phyloP scores from a whole-genome alignment of 345 rosid species.

The Iberis pinnata region DNA sequence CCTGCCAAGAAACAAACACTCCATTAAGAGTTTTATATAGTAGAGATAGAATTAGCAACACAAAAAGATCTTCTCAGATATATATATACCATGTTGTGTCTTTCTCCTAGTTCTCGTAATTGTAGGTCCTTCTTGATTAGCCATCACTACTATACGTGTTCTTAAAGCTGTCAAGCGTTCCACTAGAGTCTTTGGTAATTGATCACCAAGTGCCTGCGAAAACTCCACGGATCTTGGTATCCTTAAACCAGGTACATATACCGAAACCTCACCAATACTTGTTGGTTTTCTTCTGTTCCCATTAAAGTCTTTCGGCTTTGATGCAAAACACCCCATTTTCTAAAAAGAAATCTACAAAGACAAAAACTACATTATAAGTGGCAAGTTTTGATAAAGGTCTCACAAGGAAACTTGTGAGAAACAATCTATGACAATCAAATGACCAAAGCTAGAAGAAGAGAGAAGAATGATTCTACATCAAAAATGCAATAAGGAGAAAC shows the following conservation, averaged over 20 bases:
- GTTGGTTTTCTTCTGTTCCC: constrained; percentile 80
- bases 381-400: constrained; percentile 14
- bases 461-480: constrained; percentile 21
- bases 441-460: constrained; percentile 29
- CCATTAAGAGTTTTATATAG: constrained; percentile 18
- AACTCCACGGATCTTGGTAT: constrained; percentile 86
- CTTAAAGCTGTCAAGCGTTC: constrained; percentile 82
- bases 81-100: constrained; percentile 83
- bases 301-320: constrained; percentile 69
- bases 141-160: constrained; percentile 96
- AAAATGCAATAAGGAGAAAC: constrained; percentile 29
- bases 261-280: constrained; percentile 82
- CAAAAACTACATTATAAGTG: constrained; percentile 20
- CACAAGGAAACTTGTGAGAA: constrained; percentile 14
- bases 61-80: neutral
- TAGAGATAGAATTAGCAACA: constrained; percentile 4
- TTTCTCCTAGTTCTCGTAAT: constrained; percentile 84
- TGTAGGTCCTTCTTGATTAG: constrained; percentile 94
- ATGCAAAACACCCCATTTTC: constrained; percentile 91
- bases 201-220: constrained; percentile 59
- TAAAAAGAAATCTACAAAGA: constrained; percentile 30
- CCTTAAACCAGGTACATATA: constrained; percentile 90
- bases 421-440: constrained; percentile 21
- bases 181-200: constrained; percentile 58
- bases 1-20: constrained; percentile 39